These are phyloP conservation scores for Epichloe hybrida DNA, from an alignment of 2,329 filamentous ascomycete species.

Conservation along the genomic window DNA sequence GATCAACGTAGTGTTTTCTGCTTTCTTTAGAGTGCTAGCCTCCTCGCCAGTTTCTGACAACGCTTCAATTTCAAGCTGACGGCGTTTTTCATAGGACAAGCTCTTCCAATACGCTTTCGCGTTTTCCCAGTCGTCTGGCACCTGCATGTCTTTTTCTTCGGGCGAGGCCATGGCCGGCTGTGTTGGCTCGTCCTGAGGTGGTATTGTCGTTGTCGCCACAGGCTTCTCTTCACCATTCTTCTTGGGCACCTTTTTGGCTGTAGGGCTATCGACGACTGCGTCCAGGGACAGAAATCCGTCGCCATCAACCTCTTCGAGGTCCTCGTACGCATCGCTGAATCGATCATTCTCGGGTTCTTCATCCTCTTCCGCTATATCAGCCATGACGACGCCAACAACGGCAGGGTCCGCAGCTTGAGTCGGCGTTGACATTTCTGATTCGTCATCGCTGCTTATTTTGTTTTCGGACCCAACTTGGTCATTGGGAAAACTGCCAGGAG, in stretches of 20 bases:
- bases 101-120: slow-evolving; percentile 59
- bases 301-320: slow-evolving; percentile 49
- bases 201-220: neutral
- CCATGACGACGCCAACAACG: slow-evolving; percentile 14
- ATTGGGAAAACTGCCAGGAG: slow-evolving; percentile 4
- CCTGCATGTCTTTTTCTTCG: slow-evolving; percentile 2
- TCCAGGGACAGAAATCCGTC: slow-evolving; percentile 61
- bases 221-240: slow-evolving; percentile 8
- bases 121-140: slow-evolving; percentile 47
- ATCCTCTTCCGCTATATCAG: slow-evolving; percentile 24
- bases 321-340: slow-evolving; percentile 68
- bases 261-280: slow-evolving; percentile 52
- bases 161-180: neutral
- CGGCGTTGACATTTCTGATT: slow-evolving; percentile 6
- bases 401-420: slow-evolving; percentile 11
- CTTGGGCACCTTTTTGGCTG: slow-evolving; percentile 12
- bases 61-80: slow-evolving; percentile 45
- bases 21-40: slow-evolving; percentile 18
- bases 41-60: slow-evolving; percentile 38
- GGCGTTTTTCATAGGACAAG: slow-evolving; percentile 47
- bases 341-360: slow-evolving; percentile 42
- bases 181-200: neutral
- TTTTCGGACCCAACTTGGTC: neutral
- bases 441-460: neutral
- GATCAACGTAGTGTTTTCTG: slow-evolving; percentile 15